Evolutionary conservation across 257 asterid genomes (phyloP), one percentile per base, ranked within the genome.

Genomic region (Fraxinus americana): DNA sequence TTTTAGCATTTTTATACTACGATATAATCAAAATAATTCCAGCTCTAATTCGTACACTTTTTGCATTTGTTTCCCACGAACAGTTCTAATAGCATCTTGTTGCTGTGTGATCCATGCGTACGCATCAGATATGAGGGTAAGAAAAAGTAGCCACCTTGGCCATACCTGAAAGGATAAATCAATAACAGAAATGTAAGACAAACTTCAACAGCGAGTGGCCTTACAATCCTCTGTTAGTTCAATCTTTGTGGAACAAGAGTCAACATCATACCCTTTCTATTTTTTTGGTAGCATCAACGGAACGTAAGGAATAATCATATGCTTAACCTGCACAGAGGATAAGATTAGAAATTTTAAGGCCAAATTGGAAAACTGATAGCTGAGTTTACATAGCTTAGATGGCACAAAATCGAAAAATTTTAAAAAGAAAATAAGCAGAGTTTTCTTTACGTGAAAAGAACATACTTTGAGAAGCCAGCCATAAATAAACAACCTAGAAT

Each of bases 211-310:
- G 73, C 1, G n/a, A 50, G 74, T 75, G 75, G 71, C 70, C 57
- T 34, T 74, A 67, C 48, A 63, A 74, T 80, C 67, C 35, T 30
- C 45, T 13, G 73, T 50, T 65, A 65, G 76, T 63, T 45, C 72
- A 54, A 39, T 14, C 17, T 14, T 14, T 30, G 70, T 14, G 32
- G 32, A 48, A 74, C 29, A 52, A 75, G 23, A 59, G 63, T 77
- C 9, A 71, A 67, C 16, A 74, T 70, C 76, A 74, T 89, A 95
- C 99, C 99, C 97, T 86, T 83, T 91, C 99, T 98, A 95, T 82
- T 89, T 95, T 86, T 82, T 92, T 17, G 99, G 99, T 74, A 98
- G 98, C 82, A 95, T 96, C 90, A 95, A 85, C 99, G 99, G 99
- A 75, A 95, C 92, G 70, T 95, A 92, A 54, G 98, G 98, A 83